Evolutionary conservation across 352 stramenopile genomes (phyloP), one percentile per base, ranked within the genome.

Genomic region (Aphanomyces stellatus): DNA sequence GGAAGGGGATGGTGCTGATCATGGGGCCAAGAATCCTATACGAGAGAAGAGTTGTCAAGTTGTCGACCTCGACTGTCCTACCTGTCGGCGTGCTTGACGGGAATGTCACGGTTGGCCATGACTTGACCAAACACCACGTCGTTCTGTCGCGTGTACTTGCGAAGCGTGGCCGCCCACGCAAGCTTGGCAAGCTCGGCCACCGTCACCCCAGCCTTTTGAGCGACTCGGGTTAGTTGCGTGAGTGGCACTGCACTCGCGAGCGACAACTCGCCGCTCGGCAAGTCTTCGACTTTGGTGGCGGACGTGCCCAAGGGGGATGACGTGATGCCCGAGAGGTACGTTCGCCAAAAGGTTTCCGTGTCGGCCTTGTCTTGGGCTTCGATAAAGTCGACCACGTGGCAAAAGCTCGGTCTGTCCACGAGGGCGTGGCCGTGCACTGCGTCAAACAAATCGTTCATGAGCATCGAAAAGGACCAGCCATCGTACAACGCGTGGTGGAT

Each of bases 51-150:
- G n/a, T n/a, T n/a, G n/a, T n/a, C n/a, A n/a, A n/a, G n/a, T n/a
- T n/a, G n/a, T n/a, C n/a, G n/a, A n/a, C n/a, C n/a, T n/a, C n/a
- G n/a, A n/a, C n/a, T n/a, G n/a, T n/a, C n/a, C n/a, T n/a, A n/a
- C n/a, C n/a, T 30, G 4, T 57, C 15, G 4, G 25, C 49, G 10
- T 37, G 15, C 7, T 57, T 13, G 7, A 57, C 49, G 4, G 49
- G 49, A 35, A 57, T 57, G 13, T 34, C 15, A 6, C 49, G 49
- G 28, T 57, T 57, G 11, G 49, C 49, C 15, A 57, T 30, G 8
- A 57, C 49, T 57, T 57, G 49, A 17, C 49, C 49, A 57, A 57
- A 57, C 15, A 57, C 24, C 8, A 57, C 49, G 49, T 57, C 49
- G 49, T 34, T n/a, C 49, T 57, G 24, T 13, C 49, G 49, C 4